Evolutionary conservation across 768 basidiomycete genomes (phyloP), one percentile per base, ranked within the genome.

Genomic region (Pulveroboletus ravenelii): DNA sequence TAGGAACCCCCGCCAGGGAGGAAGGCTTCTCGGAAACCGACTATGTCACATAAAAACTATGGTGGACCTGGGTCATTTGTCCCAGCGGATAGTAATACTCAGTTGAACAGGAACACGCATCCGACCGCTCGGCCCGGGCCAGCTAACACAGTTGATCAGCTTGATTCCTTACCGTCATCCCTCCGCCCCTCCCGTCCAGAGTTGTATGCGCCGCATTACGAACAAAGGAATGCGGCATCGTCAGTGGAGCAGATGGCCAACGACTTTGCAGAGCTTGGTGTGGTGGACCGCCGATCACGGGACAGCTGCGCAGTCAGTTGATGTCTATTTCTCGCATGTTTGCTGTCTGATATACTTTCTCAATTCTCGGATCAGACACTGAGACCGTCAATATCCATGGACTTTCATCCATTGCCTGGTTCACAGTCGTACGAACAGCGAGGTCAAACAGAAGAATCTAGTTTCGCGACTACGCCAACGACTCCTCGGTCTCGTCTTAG

Each of bases 1-100:
- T 20, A 91, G 89, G 89, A 86, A 68, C 82, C 85, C 32, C 76
- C 85, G 6, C 90, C 89, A n/a, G 80, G 80, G 57, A 89, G 87
- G 69, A 87, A 81, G 57, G 53, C 68, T 12, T 64, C 73, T 12
- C 67, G 75, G 31, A 82, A 80, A 59, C 69, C 76, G 18, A 71
- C 74, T 7, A 76, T 75, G 53, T 73, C 64, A 48, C 77, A 74
- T 55, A 80, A 76, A 52, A 80, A 85, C 43, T 92, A 92, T 56
- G 86, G 81, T 23, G 90, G 90, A 0, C 85, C 85, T 8, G 90
- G 90, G 43, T 79, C 78, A 30, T 92, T 92, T 61, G 72, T 81
- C 7, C 81, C 89, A 2, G 67, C 74, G 15, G 77, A 74, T 18
- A 72, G 61, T 27, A 51, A 27, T 20, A 54, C 61, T 46, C 53